phyloP scores from a whole-genome alignment of 352 stramenopile genomes.

The Globisporangium mamillatum region DNA sequence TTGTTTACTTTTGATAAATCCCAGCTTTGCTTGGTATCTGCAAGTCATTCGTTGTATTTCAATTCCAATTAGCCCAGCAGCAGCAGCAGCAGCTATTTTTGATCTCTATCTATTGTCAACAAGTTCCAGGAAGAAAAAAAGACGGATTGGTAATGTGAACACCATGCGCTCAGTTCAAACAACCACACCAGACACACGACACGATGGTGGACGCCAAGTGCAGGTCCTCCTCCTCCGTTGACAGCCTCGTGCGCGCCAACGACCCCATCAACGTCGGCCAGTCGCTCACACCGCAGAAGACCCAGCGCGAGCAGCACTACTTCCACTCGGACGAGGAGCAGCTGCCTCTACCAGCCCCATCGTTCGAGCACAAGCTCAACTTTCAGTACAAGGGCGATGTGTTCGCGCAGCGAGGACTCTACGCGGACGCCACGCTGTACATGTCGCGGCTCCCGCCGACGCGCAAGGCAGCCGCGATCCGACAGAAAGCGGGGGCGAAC shows the following conservation, averaged over 20 bases:
- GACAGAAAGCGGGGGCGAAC: conserved; percentile 27
- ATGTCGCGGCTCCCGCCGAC: conserved; percentile 65
- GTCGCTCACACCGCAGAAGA: conserved; percentile 6
- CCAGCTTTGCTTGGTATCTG: not conserved
- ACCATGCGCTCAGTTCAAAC: not conserved
- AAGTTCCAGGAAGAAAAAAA: not conserved
- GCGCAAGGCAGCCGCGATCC: conserved; percentile 32
- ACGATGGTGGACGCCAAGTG: conserved; percentile 9
- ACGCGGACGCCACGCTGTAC: conserved; percentile 65
- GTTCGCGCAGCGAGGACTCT: conserved; percentile 71
- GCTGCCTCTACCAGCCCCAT: conserved; percentile 9
- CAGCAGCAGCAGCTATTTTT: conserved; percentile 4
- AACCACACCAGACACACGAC: not conserved
- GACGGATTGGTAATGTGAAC: not conserved
- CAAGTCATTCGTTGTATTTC: not conserved
- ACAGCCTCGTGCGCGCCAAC: conserved; percentile 5
- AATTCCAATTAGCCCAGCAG: not conserved
- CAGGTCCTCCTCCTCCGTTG: conserved; percentile 3
- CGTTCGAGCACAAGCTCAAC: conserved; percentile 38
- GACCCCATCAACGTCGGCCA: not conserved
- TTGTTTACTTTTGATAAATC: not conserved
- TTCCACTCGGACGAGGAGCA: conserved; percentile 23
- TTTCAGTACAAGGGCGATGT: conserved; percentile 74
- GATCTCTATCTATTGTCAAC: not conserved
- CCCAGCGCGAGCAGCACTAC: conserved; percentile 21